Conservation (phyloP, 305 asterid species). For the Lippia alba region DNA sequence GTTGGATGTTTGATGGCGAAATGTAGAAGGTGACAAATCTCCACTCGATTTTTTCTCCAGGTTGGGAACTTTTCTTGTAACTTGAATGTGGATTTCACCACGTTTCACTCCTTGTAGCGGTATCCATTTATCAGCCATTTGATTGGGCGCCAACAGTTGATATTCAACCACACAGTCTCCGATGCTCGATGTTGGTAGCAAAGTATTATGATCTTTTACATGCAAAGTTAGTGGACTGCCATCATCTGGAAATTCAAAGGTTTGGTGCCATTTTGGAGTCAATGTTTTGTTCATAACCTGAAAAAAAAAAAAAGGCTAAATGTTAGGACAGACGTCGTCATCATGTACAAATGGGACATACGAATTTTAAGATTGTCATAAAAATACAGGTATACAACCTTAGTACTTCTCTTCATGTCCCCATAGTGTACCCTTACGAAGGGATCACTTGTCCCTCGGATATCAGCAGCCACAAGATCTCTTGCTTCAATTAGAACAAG, state of each 20-base stretch:
- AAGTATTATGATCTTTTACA: constrained; percentile 84
- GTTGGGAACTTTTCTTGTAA: constrained; percentile 79
- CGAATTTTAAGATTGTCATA: not conserved
- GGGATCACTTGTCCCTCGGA: constrained; percentile 98
- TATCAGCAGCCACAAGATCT: constrained; percentile 96
- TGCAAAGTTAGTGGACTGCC: constrained; percentile 86
- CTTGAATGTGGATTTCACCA: constrained; percentile 90
- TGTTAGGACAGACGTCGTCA: too few relatives aligned
- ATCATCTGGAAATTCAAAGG: constrained; percentile 88
- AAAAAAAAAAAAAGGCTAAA: constrained; percentile 6
- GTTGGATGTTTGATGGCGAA: constrained; percentile 60
- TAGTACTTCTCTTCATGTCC: constrained; percentile 81
- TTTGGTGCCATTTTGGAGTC: constrained; percentile 92
- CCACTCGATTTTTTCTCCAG: constrained; percentile 63
- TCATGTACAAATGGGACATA: not conserved
- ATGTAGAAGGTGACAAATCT: constrained; percentile 65
- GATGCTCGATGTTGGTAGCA: constrained; percentile 79
- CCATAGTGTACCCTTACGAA: constrained; percentile 93
- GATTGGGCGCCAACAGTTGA: constrained; percentile 83
- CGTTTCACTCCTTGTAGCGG: constrained; percentile 92
- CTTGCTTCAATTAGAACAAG: constrained; percentile 90
- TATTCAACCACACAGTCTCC: constrained; percentile 92
- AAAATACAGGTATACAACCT: constrained; percentile 51
- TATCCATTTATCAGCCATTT: constrained; percentile 95
- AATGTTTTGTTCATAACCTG: constrained; percentile 85